Percentiles rank a stretch among this genome's conserved stretches.
Conservation (phyloP, 2,329 filamentous ascomycete species). For the Aspergillus aculeatus region DNA sequence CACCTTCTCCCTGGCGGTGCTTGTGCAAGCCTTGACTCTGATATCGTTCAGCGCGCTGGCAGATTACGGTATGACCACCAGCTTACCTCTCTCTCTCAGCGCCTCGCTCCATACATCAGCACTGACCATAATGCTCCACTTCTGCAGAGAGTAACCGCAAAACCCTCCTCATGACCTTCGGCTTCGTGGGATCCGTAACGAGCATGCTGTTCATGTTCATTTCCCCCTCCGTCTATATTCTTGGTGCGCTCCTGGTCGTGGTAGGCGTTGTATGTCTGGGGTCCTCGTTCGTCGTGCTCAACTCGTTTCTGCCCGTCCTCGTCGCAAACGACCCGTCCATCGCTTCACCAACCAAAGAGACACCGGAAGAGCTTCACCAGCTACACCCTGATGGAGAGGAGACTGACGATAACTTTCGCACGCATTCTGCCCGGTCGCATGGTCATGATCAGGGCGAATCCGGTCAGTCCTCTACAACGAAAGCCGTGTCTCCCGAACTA, state of each 20-base stretch:
- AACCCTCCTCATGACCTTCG: constrained; percentile 75
- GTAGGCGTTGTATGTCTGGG: constrained; percentile 87
- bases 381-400: constrained; percentile 20
- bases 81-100: no score
- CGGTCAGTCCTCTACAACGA: neutral
- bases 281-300: constrained; percentile 85
- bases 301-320: constrained; percentile 84
- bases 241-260: constrained; percentile 78
- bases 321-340: constrained; percentile 73
- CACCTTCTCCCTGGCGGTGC: constrained; percentile 84
- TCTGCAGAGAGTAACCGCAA: constrained; percentile 61
- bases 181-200: constrained; percentile 70
- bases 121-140: neutral
- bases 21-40: constrained; percentile 80
- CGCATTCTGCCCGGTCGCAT: neutral
- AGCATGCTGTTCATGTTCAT: constrained; percentile 87
- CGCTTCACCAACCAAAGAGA: constrained; percentile 25
- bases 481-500: constrained; percentile 60
- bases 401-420: neutral
- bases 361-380: constrained; percentile 26
- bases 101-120: neutral
- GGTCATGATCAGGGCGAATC: constrained; percentile 9
- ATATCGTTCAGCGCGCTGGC: constrained; percentile 65
- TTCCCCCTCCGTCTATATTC: constrained; percentile 68
- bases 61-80: constrained; percentile 69